A percentile compares a stretch with the other conserved stretches of the same genome.
phyloP scores from a whole-genome alignment of 1,284 basidiomycete species.

The Puccinia horiana region DNA sequence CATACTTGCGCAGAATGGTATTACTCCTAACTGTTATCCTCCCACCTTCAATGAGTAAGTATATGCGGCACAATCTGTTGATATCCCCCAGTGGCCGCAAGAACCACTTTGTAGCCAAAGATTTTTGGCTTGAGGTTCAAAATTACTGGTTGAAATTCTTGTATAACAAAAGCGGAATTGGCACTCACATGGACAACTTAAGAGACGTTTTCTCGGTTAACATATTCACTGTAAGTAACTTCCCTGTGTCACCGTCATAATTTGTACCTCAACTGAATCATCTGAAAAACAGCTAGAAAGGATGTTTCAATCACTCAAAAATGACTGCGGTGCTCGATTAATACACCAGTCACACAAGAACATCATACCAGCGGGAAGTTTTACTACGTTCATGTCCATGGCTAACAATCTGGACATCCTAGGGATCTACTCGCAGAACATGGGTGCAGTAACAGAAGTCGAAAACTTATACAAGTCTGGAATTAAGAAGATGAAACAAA shows the following conservation, averaged over 20 bases:
- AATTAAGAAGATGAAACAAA: neutral
- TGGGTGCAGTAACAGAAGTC: neutral
- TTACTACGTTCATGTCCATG: neutral
- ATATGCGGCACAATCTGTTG: neutral
- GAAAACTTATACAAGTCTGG: neutral
- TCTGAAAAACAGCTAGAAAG: neutral
- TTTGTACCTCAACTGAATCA: neutral
- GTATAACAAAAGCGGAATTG: neutral
- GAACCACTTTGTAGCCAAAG: slow-evolving; percentile 25
- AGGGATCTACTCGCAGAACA: neutral
- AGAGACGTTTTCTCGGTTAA: neutral
- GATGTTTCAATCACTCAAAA: neutral
- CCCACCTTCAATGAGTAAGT: neutral
- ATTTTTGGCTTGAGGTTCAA: slow-evolving; percentile 9
- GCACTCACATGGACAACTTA: neutral
- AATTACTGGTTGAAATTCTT: slow-evolving; percentile 25
- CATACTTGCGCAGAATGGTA: slow-evolving; percentile 1
- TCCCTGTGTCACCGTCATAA: neutral
- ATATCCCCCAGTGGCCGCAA: neutral
- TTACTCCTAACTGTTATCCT: neutral
- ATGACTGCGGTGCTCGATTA: neutral
- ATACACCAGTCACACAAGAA: neutral
- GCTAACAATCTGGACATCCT: neutral
- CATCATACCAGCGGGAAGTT: neutral
- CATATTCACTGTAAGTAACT: neutral